These are phyloP conservation scores for Xylaria multiplex DNA, from an alignment of 2,329 filamentous ascomycete genomes.

Conservation along the genomic window DNA sequence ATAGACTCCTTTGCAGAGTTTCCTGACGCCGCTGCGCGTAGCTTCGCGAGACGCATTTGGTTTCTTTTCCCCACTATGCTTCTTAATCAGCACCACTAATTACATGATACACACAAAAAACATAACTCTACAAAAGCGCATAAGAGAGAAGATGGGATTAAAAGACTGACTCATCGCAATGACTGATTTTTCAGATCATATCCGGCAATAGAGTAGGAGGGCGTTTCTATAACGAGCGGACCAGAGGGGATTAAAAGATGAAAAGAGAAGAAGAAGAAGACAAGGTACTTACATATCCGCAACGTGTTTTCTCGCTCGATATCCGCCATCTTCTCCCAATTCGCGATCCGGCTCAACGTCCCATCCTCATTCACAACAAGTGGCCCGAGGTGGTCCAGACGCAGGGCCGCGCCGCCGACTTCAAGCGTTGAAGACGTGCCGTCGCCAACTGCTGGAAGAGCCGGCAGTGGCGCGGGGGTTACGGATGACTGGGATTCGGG, in stretches of 20 bases:
- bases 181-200: too few species aligned
- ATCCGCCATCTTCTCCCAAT: slow-evolving; percentile 78
- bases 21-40: slow-evolving; percentile 37
- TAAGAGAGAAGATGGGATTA: too few species aligned
- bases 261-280: background rate
- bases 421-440: slow-evolving; percentile 47
- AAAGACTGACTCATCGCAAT: too few species aligned
- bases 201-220: too few species aligned
- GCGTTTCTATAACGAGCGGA: too few species aligned
- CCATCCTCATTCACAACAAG: slow-evolving; percentile 80
- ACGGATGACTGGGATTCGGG: slow-evolving; percentile 9
- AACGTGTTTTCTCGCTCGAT: slow-evolving; percentile 74
- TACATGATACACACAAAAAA: background rate
- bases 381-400: slow-evolving; percentile 71
- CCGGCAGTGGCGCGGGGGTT: slow-evolving; percentile 5
- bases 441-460: slow-evolving; percentile 20
- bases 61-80: slow-evolving; percentile 75
- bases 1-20: slow-evolving; percentile 26
- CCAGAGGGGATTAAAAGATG: background rate
- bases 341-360: slow-evolving; percentile 74
- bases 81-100: slow-evolving; percentile 44
- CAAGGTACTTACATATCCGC: slow-evolving; percentile 55
- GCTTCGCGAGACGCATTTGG: slow-evolving; percentile 64
- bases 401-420: slow-evolving; percentile 62
- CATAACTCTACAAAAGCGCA: too few species aligned